These are phyloP conservation scores for Triglochin maritima DNA, from an alignment of 106 monocot species.

Conservation along the genomic window DNA sequence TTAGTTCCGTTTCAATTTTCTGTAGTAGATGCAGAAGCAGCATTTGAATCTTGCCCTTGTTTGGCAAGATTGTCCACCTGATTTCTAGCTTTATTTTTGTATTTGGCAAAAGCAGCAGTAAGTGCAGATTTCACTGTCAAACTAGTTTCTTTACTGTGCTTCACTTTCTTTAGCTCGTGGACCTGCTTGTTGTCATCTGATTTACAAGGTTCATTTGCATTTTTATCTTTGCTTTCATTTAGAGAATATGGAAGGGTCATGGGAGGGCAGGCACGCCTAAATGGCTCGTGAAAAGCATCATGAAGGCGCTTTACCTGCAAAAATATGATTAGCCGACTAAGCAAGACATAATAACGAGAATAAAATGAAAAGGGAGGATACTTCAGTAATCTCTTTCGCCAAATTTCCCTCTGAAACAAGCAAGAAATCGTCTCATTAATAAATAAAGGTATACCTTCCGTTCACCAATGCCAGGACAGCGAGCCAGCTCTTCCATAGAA, in stretches of 20 bases:
- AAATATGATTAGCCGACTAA: neutral
- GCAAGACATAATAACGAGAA: too few species aligned
- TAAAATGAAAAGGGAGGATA: neutral
- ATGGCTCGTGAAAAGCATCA: constrained; percentile 91
- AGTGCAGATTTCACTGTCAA: constrained; percentile 49
- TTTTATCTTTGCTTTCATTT: constrained; percentile 4
- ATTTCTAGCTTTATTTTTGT: constrained; percentile 35
- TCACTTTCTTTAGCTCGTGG: neutral
- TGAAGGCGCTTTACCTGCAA: constrained; percentile 73
- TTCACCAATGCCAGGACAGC: constrained; percentile 93
- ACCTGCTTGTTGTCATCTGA: constrained; percentile 6
- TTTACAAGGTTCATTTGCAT: constrained; percentile 8
- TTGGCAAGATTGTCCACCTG: neutral
- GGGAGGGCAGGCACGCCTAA: constrained; percentile 41
- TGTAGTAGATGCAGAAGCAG: too few species aligned
- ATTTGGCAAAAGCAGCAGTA: constrained; percentile 67
- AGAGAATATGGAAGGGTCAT: constrained; percentile 15
- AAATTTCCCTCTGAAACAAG: neutral
- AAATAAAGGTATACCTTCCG: constrained; percentile 42
- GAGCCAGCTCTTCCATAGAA: constrained; percentile 95
- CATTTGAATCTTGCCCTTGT: too few species aligned
- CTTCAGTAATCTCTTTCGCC: neutral
- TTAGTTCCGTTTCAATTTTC: too few species aligned
- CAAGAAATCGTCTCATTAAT: too few species aligned
- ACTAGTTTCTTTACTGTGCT: constrained; percentile 16